Conservation (phyloP, 2,329 filamentous ascomycete species). For the Ceratocystis variospora region DNA sequence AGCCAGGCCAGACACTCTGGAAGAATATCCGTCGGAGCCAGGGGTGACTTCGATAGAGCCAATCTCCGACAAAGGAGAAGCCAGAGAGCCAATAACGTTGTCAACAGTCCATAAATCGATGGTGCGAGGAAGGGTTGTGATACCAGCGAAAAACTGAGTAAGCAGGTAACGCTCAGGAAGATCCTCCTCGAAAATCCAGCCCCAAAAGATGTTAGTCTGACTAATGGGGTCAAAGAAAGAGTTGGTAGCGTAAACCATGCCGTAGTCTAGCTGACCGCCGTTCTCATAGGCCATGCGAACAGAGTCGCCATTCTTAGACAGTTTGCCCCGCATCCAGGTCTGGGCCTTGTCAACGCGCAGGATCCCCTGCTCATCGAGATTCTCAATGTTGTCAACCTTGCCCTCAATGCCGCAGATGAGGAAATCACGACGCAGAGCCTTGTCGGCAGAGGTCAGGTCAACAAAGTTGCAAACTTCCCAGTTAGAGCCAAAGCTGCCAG, state of each 20-base stretch:
- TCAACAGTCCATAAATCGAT: constrained; percentile 13
- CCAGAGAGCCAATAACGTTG: constrained; percentile 13
- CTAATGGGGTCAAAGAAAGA: constrained; percentile 21
- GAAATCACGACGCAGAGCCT: constrained; percentile 8
- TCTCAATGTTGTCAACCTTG: neutral
- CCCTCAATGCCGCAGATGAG: constrained; percentile 16
- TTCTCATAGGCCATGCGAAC: constrained; percentile 12
- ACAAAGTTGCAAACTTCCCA: constrained; percentile 19
- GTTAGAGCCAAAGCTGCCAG: constrained; percentile 13
- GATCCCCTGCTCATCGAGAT: neutral
- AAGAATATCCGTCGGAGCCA: neutral
- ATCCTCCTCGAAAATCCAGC: constrained; percentile 15
- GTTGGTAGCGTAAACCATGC: constrained; percentile 22
- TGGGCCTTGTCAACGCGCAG: constrained; percentile 15
- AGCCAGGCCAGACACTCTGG: constrained; percentile 12
- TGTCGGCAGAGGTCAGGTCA: constrained; percentile 2
- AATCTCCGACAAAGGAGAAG: constrained; percentile 10
- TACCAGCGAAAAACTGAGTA: constrained; percentile 16
- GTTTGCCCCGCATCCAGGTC: constrained; percentile 11
- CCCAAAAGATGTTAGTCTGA: constrained; percentile 8
- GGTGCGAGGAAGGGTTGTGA: constrained; percentile 13
- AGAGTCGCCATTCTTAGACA: neutral
- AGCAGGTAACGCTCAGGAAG: constrained; percentile 11
- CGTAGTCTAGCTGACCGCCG: constrained; percentile 21
- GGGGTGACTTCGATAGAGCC: constrained; percentile 10